Evolutionary conservation across 1,284 basidiomycete genomes (phyloP).

Genomic region (Sporisorium sorghi): DNA sequence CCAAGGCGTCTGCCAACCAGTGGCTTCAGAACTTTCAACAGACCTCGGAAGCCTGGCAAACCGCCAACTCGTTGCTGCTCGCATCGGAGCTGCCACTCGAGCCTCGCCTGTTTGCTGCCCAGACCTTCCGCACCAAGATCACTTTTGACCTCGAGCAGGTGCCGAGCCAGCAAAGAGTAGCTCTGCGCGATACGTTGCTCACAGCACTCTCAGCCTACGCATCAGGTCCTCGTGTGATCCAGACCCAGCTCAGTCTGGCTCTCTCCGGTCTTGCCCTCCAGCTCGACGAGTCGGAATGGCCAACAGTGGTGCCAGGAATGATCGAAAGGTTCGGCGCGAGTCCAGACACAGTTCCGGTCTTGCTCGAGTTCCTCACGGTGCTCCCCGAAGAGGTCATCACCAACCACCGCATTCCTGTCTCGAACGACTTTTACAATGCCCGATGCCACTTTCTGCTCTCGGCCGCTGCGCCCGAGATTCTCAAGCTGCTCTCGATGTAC

Average conservation of each 20-base stretch:
- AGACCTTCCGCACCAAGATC: conserved; percentile 95
- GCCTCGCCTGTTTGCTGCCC: conserved; percentile 92
- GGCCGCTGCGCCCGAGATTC: conserved; percentile 78
- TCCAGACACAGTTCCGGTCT: conserved; percentile 81
- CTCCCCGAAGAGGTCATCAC: conserved; percentile 88
- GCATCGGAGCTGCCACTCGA: conserved; percentile 82
- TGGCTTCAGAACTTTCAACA: conserved; percentile 71
- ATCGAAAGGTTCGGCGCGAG: conserved; percentile 87
- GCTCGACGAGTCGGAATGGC: conserved; percentile 80
- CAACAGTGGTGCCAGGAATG: conserved; percentile 81
- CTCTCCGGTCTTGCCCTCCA: conserved; percentile 91
- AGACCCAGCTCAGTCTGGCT: conserved; percentile 89
- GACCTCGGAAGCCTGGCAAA: conserved; percentile 90
- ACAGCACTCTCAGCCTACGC: conserved; percentile 76
- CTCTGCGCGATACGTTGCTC: conserved; percentile 87
- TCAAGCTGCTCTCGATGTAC: conserved; percentile 87
- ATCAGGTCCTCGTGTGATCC: conserved; percentile 85
- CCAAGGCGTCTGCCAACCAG: conserved; percentile 76
- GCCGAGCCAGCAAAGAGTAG: conserved; percentile 77
- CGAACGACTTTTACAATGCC: conserved; percentile 79
- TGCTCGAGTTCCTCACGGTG: conserved; percentile 90
- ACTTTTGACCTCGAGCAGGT: conserved; percentile 95
- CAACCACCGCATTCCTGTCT: conserved; percentile 88
- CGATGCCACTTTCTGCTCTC: conserved; percentile 59
- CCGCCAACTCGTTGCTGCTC: conserved; percentile 88